Evolutionary conservation across 768 basidiomycete species (phyloP), one percentile per base, ranked within the genome.

Genomic region (Phaeotremella skinneri): DNA sequence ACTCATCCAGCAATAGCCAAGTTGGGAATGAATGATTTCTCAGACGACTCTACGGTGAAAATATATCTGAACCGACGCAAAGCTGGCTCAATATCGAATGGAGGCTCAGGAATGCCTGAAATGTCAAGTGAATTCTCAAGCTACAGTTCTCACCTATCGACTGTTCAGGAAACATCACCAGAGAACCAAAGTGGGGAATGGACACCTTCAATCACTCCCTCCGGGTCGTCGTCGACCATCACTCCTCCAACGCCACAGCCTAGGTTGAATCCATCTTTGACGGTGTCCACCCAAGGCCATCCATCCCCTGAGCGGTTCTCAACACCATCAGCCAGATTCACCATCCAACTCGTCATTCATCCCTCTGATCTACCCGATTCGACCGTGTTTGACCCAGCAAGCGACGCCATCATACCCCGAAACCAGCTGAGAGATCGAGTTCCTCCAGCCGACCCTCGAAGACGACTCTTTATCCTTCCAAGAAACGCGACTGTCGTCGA

Each of bases 401-500:
- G 90, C 1, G 91, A 92, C 74, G 92, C 92, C 0, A 92, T 98
- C 63, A 86, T 99, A n/a, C 89, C 90, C 75, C 87, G 87, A 75
- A 76, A 85, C 49, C 84, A 86, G 0, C 78, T 93, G 11, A 82
- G 82, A 23, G 77, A 80, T 25, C 85, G 88, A 56, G 78, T 84
- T 23, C 70, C 79, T 6, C 27, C 20, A 7, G 29, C 50, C 16
- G 69, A 66, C 14, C 43, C 39, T 2, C n/a, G 61, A 49, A 59
- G 21, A 34, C 34, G 64, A 77, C 83, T 94, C 47, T 89, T 98
- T 74, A 84, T 89, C 62, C 87, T 98, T 78, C 90, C 94, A 0
- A 88, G 90, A 77, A 98, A 96, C 68, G 86, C 89, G 32, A 98
- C 91, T 0, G 96, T 97, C 2, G 90, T 92, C 0, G 96, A 99